Base-by-base conservation (phyloP, 805 yeast species). In the Scheffersomyces stipitis region DNA sequence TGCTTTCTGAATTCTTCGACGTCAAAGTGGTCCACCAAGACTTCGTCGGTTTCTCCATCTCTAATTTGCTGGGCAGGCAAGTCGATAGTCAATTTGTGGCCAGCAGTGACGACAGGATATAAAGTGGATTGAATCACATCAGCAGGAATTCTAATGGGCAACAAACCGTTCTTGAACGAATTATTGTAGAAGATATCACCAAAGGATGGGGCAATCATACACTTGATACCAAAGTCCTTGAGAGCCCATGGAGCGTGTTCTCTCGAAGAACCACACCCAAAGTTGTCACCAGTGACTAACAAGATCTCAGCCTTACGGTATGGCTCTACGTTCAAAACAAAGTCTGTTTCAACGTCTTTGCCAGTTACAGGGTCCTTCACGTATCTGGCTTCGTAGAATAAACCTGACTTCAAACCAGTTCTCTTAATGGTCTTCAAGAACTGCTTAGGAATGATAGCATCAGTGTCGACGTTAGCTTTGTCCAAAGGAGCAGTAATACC, bases 241-340 rank as follows among this genome's bases (percentile, higher is more conserved):
- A 93, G 76, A 2, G 99, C 98, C 99, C 99, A 93, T 40, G 99
- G 98, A 23, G 99, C 99, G 58, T 93, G 99, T 66, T 93, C 99
- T 77, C 99, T 87, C 2, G 97, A 90, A 28, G 97, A 90, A 56
- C 99, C 99, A 73, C 99, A 93, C 49, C 99, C 99, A 60, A 93
- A 93, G 74, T 93, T 93, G 60, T 87, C 95, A 62, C 99, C 99
- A 29, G 95, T 81, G 42, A 89, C 96, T 50, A 91, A 83, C 48
- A 93, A 71, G 50, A 91, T 83, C 64, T 85, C 81, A 15, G 98
- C 83, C 16, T 75, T 55, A 48, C 82, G 78, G 74, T 81, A 91
- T 35, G 96, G 96, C 37, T 74, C 84, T 34, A 80, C 86, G 62
- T 93, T 93, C 52, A 93, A 76, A 38, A 86, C 84, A 49, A 93